Base-by-base conservation (phyloP, 768 basidiomycete genomes). In the Cystofilobasidium bisporidii region DNA sequence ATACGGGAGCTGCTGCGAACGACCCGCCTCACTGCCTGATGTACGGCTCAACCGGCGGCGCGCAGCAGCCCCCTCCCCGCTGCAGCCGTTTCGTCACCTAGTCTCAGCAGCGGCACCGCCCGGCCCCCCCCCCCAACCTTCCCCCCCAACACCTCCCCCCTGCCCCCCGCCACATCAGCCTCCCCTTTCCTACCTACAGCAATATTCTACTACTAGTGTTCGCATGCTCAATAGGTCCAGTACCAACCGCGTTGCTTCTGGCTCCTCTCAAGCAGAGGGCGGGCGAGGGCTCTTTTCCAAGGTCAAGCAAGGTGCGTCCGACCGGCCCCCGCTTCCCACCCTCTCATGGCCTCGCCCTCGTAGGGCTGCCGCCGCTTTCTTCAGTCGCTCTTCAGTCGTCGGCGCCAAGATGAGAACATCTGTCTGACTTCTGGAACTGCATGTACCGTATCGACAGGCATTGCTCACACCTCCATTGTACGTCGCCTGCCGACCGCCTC, bases 401-500 rank as follows among this genome's bases (percentile, higher is more conserved):
- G 50, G 8, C 9, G 50, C 8, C 6, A 53, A 47, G 45, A 18
- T 18, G 17, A 47, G n/a, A n/a, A n/a, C n/a, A n/a, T n/a, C 17
- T 24, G 45, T 4, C n/a, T 24, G 17, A 43, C 43, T 43, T 17
- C 28, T 18, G 26, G 28, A 28, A 9, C 5, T 14, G 15, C 53
- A 9, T 30, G 9, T 32, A 4, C 2, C 30, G 5, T 9, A 18
- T 32, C 9, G 6, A 20, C 30, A 56, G 53, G 53, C 2, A 56
- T 56, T 30, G 53, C 53, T 8, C 53, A 56, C 28, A 56, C 53
- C 5, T 56, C 53, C 18, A 56, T 56, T 30, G 53, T 56, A n/a
- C 47, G 47, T 48, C 20, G 11, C n/a, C 4, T 5, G 4, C 22
- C 47, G 8, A 3, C 41, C 41, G 12, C 18, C 14, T 20, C 15